Evolutionary conservation across 768 basidiomycete genomes (phyloP).

Genomic region (Termitomyces sp.): DNA sequence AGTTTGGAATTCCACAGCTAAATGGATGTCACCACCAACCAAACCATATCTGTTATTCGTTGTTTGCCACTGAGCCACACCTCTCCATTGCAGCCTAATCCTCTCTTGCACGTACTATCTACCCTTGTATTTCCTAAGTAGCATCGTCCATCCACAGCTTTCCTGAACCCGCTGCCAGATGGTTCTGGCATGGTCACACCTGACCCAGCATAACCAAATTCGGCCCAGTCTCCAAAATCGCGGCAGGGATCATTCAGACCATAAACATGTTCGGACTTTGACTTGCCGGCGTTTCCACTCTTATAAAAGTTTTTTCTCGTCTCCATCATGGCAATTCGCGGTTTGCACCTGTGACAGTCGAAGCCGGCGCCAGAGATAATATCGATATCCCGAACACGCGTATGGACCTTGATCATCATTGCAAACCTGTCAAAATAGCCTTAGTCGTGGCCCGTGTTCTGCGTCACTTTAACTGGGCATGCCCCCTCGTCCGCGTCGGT

Average conservation of each 20-base stretch:
- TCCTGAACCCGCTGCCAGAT: neutral
- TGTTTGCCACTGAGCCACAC: conserved; percentile 29
- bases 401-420: neutral
- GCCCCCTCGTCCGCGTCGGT: neutral
- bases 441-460: neutral
- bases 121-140: neutral
- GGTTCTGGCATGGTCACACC: conserved; percentile 11
- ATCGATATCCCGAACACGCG: neutral
- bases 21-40: conserved; percentile 32
- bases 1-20: conserved; percentile 33
- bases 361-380: neutral
- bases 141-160: neutral
- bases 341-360: neutral
- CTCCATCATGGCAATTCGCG: conserved; percentile 8
- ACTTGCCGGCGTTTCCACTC: conserved; percentile 2
- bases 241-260: conserved; percentile 6
- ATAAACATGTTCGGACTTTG: conserved; percentile 12
- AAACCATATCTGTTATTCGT: conserved; percentile 22
- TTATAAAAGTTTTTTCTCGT: neutral
- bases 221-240: neutral
- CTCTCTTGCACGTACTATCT: neutral
- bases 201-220: conserved; percentile 4
- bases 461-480: neutral
- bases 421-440: neutral
- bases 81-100: neutral